Evolutionary conservation across 176 grass and related monocot genomes (phyloP).

Genomic region (Eragrostis nindensis): DNA sequence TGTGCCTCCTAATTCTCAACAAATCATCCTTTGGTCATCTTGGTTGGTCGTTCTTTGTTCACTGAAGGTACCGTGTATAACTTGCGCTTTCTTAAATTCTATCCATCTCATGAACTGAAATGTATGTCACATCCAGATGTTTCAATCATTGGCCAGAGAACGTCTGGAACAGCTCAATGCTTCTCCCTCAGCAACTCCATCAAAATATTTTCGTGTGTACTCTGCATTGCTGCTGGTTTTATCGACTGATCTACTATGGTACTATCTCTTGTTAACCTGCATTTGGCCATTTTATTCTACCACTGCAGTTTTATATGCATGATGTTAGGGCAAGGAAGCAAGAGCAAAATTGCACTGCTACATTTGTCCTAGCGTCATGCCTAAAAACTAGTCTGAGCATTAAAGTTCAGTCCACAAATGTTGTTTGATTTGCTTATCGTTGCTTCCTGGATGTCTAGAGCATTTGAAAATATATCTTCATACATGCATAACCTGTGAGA

Average conservation of each 20-base stretch:
- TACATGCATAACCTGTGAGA: slow-evolving; percentile 11
- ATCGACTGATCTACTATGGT: slow-evolving; percentile 85
- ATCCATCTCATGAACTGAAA: slow-evolving; percentile 49
- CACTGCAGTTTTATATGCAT: background rate
- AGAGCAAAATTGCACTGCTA: background rate
- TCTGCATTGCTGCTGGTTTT: slow-evolving; percentile 86
- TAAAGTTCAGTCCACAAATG: background rate
- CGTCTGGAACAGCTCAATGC: slow-evolving; percentile 85
- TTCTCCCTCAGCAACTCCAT: slow-evolving; percentile 80
- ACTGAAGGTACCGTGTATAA: slow-evolving; percentile 75
- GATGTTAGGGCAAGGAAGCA: background rate
- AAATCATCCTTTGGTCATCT: slow-evolving; percentile 81
- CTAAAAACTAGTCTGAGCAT: background rate
- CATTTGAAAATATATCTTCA: slow-evolving; percentile 27
- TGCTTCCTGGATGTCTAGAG: background rate
- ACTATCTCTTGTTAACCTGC: slow-evolving; percentile 61
- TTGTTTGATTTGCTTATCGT: background rate
- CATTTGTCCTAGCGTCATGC: background rate
- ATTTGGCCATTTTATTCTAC: slow-evolving; percentile 22
- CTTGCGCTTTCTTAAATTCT: slow-evolving; percentile 41
- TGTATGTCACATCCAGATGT: slow-evolving; percentile 73
- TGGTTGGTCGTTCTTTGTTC: slow-evolving; percentile 90
- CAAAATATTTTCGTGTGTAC: slow-evolving; percentile 89
- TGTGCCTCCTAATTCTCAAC: slow-evolving; percentile 78
- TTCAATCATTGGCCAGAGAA: slow-evolving; percentile 91